These are phyloP conservation scores for Hanseniaspora meyeri DNA, from an alignment of 805 yeast species.

Conservation along the genomic window DNA sequence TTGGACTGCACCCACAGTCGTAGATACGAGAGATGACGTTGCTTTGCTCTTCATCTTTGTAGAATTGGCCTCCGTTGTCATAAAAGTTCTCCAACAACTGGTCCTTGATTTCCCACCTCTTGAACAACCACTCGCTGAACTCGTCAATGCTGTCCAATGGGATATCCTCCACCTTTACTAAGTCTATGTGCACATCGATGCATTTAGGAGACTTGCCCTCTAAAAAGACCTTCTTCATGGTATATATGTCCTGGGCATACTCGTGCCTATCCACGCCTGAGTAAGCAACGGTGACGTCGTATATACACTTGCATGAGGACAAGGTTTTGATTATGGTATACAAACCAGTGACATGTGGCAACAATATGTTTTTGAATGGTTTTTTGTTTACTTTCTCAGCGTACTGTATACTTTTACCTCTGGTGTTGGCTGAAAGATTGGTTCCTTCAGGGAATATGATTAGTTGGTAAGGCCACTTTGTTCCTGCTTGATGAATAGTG, in stretches of 20 bases:
- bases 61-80: slow-evolving; percentile 43
- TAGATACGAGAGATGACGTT: not conserved
- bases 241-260: slow-evolving; percentile 67
- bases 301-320: slow-evolving; percentile 44
- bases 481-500: slow-evolving; percentile 20
- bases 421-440: slow-evolving; percentile 57
- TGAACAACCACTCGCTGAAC: slow-evolving; percentile 66
- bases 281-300: slow-evolving; percentile 78
- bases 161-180: slow-evolving; percentile 45
- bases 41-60: not conserved
- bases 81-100: slow-evolving; percentile 44
- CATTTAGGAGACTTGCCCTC: slow-evolving; percentile 59
- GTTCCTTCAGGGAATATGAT: slow-evolving; percentile 93
- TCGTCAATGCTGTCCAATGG: slow-evolving; percentile 45
- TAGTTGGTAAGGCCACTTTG: slow-evolving; percentile 50
- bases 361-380: slow-evolving; percentile 47
- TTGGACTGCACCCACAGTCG: slow-evolving; percentile 18
- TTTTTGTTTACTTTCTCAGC: slow-evolving; percentile 41
- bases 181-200: slow-evolving; percentile 54
- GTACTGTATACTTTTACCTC: slow-evolving; percentile 42
- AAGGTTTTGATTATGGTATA: slow-evolving; percentile 51
- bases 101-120: slow-evolving; percentile 72
- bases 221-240: slow-evolving; percentile 50
- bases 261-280: slow-evolving; percentile 50
- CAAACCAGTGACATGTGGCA: slow-evolving; percentile 79